Evolutionary conservation across 306 rosid genomes (phyloP), one percentile per base, ranked within the genome.

Genomic region (Fragaria vesca): DNA sequence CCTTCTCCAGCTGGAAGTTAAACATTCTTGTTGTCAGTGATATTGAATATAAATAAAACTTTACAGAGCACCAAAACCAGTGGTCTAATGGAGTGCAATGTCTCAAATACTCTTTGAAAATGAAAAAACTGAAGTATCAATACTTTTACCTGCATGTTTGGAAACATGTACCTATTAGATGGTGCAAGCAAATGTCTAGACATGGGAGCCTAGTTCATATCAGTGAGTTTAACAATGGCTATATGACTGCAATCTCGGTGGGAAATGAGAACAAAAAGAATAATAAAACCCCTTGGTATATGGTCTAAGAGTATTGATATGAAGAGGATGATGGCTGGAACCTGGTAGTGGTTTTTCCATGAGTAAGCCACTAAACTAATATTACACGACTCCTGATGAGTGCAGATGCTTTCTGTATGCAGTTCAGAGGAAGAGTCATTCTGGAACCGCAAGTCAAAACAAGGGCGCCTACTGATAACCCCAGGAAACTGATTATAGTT

Each of bases 1-100:
- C 97, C 84, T 93, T 95, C 88, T 95, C 97, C 90, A 93, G 81
- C 99, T 95, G 97, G 71, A 81, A 81, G 74, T 52, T 40, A 69
- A 81, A 81, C 70, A 13, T 17, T 13, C 5, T 28, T 78, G 42
- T 20, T 32, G 57, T 77, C 75, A 81, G 82, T 55, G 81, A 34
- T 74, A 43, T 48, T 73, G 63, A 74, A 21, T n/a, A 6, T 72
- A 58, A 43, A 70, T 72, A 69, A 28, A 79, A 48, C 42, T 71
- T 47, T 61, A 79, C 48, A 50, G 57, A 28, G 36, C 36, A 13
- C 54, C 40, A 38, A 54, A 75, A 58, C 77, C 55, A 75, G 75
- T 20, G 43, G 6, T 69, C 21, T 9, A 5, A 70, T 65, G 5
- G 17, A 55, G 54, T 18, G 75, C 42, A 76, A 76, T 70, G 63